Conservation (phyloP, 495 filamentous ascomycete species). For the Letharia columbiana region DNA sequence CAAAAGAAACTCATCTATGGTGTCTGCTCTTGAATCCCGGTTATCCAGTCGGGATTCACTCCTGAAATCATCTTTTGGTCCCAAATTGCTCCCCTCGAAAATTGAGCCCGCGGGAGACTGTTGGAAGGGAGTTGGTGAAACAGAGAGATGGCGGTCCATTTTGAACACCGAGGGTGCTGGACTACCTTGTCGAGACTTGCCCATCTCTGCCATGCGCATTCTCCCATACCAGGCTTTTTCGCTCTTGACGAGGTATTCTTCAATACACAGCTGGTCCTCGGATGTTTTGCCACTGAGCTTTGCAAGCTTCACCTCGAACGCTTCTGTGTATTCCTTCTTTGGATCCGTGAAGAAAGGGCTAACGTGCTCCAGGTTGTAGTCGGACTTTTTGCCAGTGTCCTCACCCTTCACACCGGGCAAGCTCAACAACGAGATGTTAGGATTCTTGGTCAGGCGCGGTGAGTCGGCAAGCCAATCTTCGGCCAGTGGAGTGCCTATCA, state of each 20-base stretch:
- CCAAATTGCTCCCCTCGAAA: conserved; percentile 2
- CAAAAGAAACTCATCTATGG: conserved; percentile 49
- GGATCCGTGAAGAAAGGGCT: conserved; percentile 60
- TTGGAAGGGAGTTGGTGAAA: conserved; percentile 5
- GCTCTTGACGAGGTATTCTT: conserved; percentile 51
- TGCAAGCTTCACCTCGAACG: conserved; percentile 47
- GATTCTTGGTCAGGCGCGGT: conserved; percentile 2
- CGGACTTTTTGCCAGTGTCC: conserved; percentile 31
- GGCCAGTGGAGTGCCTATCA: conserved; percentile 4
- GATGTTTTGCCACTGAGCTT: conserved; percentile 47
- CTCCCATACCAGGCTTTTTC: conserved; percentile 58
- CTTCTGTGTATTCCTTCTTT: conserved; percentile 46
- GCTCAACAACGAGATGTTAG: conserved; percentile 15
- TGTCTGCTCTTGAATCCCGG: conserved; percentile 13
- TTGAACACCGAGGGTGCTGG: conserved; percentile 37
- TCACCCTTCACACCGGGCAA: conserved; percentile 39
- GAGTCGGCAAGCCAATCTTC: conserved; percentile 9
- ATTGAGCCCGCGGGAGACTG: conserved; percentile 8
- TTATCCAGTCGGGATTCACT: background rate
- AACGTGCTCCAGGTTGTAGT: conserved; percentile 54
- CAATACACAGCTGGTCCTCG: conserved; percentile 49
- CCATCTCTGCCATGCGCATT: conserved; percentile 46
- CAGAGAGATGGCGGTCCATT: background rate
- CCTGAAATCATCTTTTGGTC: conserved; percentile 2
- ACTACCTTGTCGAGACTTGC: conserved; percentile 27